Conservation (phyloP, 2,329 filamentous ascomycete species). For the Ceratocystis huliohia region DNA sequence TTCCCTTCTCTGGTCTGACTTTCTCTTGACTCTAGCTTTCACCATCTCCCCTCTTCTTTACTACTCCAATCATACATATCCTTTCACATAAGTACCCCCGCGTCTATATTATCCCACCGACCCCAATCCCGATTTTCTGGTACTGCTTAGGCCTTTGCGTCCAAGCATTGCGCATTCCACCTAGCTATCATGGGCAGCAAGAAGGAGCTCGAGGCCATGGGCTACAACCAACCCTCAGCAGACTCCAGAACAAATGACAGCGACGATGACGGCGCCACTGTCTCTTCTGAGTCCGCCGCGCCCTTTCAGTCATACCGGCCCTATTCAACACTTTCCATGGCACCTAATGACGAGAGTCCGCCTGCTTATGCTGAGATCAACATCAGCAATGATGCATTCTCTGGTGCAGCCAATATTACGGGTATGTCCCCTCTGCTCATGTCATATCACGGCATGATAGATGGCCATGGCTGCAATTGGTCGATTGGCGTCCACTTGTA, state of each 20-base stretch:
- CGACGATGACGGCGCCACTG: neutral
- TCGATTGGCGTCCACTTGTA: neutral
- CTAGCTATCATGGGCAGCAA: neutral
- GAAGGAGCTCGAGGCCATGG: slow-evolving; percentile 11
- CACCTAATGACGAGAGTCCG: slow-evolving; percentile 26
- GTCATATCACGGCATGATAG: too few species aligned
- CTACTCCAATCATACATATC: neutral
- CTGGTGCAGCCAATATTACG: slow-evolving; percentile 48
- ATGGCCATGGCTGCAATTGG: neutral
- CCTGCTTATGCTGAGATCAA: slow-evolving; percentile 48
- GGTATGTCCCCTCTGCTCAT: slow-evolving; percentile 28
- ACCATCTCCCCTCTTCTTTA: neutral
- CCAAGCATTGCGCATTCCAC: neutral
- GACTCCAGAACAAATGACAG: neutral
- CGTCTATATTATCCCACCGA: neutral
- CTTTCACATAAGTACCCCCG: neutral
- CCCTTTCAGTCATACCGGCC: slow-evolving; percentile 11
- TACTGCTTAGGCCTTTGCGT: neutral
- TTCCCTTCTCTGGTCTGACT: neutral
- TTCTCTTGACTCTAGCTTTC: neutral
- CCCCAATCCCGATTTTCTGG: neutral
- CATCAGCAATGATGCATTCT: slow-evolving; percentile 35
- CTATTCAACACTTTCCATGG: neutral
- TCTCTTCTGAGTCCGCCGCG: neutral
- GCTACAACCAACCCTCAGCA: neutral